A percentile compares a stretch with the other conserved stretches of the same genome.
These are phyloP conservation scores for Pichia sp. DNA, from an alignment of 1,139 yeast species.

Conservation along the genomic window DNA sequence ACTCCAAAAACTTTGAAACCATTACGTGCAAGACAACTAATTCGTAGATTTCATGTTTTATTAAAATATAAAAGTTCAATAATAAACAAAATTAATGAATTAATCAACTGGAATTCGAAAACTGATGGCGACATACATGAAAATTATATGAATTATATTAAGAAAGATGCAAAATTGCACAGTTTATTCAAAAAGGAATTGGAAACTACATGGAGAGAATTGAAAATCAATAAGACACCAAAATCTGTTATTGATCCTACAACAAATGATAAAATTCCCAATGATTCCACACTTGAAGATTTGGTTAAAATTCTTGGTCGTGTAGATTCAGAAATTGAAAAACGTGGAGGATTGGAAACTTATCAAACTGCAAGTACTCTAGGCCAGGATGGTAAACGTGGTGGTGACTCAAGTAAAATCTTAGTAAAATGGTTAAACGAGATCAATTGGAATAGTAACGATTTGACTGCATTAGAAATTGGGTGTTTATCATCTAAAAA, in stretches of 20 bases:
- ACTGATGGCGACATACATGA: constrained; percentile 25
- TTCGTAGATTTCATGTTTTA: constrained; percentile 61
- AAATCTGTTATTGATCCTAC: constrained; percentile 6
- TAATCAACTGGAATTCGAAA: constrained; percentile 15
- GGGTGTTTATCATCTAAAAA: constrained; percentile 73
- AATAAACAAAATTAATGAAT: constrained; percentile 24
- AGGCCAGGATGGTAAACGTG: constrained; percentile 72
- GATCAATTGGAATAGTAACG: constrained; percentile 14
- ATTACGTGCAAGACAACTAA: constrained; percentile 55
- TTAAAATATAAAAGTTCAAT: constrained; percentile 44
- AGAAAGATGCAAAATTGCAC: not conserved
- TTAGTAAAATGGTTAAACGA: constrained; percentile 62
- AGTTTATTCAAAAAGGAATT: constrained; percentile 12
- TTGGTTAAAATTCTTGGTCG: constrained; percentile 36
- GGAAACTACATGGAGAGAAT: constrained; percentile 8
- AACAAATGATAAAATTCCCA: constrained; percentile 8
- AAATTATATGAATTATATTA: constrained; percentile 23
- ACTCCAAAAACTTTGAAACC: constrained; percentile 48
- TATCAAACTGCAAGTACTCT: constrained; percentile 85
- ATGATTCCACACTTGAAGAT: constrained; percentile 4
- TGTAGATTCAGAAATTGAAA: constrained; percentile 53
- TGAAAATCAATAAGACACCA: constrained; percentile 24
- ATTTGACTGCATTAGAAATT: constrained; percentile 56
- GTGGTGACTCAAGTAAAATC: constrained; percentile 84
- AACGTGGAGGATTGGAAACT: constrained; percentile 61